Percentiles rank a stretch among this genome's conserved stretches.
Conservation (phyloP, 495 filamentous ascomycete species). For the Cercophora sp. region DNA sequence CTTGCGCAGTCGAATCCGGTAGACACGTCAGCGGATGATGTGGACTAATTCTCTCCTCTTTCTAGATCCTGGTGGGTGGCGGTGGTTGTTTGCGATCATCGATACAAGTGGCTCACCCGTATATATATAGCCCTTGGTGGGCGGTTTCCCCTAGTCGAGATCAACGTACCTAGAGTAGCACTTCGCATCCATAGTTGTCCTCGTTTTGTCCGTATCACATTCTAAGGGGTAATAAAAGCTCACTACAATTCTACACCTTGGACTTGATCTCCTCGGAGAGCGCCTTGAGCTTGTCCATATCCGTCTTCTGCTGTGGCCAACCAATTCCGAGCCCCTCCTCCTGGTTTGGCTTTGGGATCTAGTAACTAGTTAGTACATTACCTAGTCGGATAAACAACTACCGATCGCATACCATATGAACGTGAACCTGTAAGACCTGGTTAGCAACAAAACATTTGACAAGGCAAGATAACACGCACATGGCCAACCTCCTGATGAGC, state of each 20-base stretch:
- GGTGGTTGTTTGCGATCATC: background rate
- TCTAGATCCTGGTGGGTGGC: background rate
- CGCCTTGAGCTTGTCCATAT: slow-evolving; percentile 82
- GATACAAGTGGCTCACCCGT: background rate
- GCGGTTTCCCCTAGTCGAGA: too few relatives aligned
- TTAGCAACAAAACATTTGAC: background rate
- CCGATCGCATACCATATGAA: slow-evolving; percentile 92
- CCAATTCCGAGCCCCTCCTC: slow-evolving; percentile 72
- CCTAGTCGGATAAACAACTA: too few relatives aligned
- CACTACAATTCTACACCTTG: too few relatives aligned
- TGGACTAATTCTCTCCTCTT: slow-evolving; percentile 40
- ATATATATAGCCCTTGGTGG: too few relatives aligned
- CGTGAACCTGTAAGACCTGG: slow-evolving; percentile 61
- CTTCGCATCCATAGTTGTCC: too few relatives aligned
- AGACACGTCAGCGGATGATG: slow-evolving; percentile 49
- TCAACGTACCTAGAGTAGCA: too few relatives aligned
- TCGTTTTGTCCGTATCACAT: too few relatives aligned
- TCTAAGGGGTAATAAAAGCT: too few relatives aligned
- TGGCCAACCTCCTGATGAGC: slow-evolving; percentile 96
- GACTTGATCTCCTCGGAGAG: slow-evolving; percentile 77
- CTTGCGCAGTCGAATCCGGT: slow-evolving; percentile 24
- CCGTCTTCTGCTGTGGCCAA: slow-evolving; percentile 73
- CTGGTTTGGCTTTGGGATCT: slow-evolving; percentile 95
- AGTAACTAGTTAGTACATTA: slow-evolving; percentile 1
- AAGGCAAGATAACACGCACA: slow-evolving; percentile 47